Base-by-base conservation (phyloP, 1,139 yeast species). In the Hyphopichia fennica region DNA sequence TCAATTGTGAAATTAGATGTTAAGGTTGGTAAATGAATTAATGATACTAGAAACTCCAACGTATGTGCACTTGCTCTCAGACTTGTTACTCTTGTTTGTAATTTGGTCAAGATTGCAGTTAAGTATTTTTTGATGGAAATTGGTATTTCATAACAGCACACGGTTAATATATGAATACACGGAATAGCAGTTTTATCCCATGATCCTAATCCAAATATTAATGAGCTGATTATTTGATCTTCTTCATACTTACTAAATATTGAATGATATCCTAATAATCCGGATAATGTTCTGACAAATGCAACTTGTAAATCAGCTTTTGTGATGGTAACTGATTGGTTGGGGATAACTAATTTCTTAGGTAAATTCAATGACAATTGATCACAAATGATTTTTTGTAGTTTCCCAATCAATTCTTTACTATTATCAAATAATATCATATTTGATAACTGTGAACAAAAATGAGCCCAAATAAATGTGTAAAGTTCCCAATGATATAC, bases 181-280 rank as follows among this genome's bases (percentile, higher is more conserved):
- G 95, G 90, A 29, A 85, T 79, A 0, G 91, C 88, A 0, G 95
- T 81, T 48, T 79, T 80, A 47, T 87, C 91, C 86, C 93, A 85
- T 3, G 90, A 82, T 2, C 81, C 77, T 41, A 88, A 64, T 0
- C 90, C 89, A 39, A 73, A 67, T 10, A 85, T 72, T 33, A 87
- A 70, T 0, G 91, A 75, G 47, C 76, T 76, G 8, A 89, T 80
- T 34, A 89, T 72, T 44, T 76, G 81, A 55, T 88, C 95, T 47
- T 85, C 83, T 39, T 86, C 93, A 15, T 67, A 63, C 49, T 82
- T 82, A 3, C 80, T 62, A 51, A 86, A 82, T 16, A 66, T 59
- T 19, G 71, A 71, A 47, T 81, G 84, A 51, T 86, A 87, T 0
- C 90, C 89, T 10, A 87, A 63, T 37, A 89, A 63, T 1, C 89